Percentiles rank a stretch among this genome's conserved stretches.
These are phyloP conservation scores for Macadamia integrifolia DNA, from an alignment of 164 flowering plant species.

Conservation along the genomic window DNA sequence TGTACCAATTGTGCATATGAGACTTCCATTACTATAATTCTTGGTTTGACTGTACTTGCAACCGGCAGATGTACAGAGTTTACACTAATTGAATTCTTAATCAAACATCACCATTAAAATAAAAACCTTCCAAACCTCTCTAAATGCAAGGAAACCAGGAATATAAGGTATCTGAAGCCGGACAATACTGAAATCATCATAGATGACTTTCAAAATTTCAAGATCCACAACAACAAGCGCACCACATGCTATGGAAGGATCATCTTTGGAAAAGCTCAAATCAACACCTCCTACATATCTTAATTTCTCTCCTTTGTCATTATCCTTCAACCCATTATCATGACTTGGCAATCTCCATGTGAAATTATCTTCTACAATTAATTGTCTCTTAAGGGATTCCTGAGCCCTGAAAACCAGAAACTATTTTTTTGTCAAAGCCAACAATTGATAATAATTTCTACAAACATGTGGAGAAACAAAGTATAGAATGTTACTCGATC, in stretches of 20 bases:
- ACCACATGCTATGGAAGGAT: slow-evolving; percentile 62
- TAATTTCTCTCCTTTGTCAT: slow-evolving; percentile 14
- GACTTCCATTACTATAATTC: too few relatives aligned
- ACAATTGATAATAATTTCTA: background rate
- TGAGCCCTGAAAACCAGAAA: slow-evolving; percentile 37
- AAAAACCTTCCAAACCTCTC: slow-evolving; percentile 50
- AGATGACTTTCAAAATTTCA: slow-evolving; percentile 42
- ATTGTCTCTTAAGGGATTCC: slow-evolving; percentile 37
- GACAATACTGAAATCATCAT: slow-evolving; percentile 53
- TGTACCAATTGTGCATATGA: too few relatives aligned
- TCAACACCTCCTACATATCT: slow-evolving; percentile 89
- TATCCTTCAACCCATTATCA: slow-evolving; percentile 7
- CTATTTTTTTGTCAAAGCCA: background rate
- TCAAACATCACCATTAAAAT: too few relatives aligned
- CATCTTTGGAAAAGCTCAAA: slow-evolving; percentile 71
- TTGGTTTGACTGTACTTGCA: too few relatives aligned
- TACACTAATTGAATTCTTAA: too few relatives aligned
- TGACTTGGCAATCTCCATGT: slow-evolving; percentile 36
- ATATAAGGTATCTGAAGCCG: slow-evolving; percentile 58
- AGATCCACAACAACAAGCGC: slow-evolving; percentile 67
- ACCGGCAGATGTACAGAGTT: too few relatives aligned
- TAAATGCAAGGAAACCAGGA: slow-evolving; percentile 89
- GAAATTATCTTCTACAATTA: slow-evolving; percentile 57
- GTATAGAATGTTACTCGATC: slow-evolving; percentile 18
- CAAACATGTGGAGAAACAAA: background rate